Base-by-base conservation (phyloP, 495 filamentous ascomycete genomes). In the Astrocystis sublimbata region DNA sequence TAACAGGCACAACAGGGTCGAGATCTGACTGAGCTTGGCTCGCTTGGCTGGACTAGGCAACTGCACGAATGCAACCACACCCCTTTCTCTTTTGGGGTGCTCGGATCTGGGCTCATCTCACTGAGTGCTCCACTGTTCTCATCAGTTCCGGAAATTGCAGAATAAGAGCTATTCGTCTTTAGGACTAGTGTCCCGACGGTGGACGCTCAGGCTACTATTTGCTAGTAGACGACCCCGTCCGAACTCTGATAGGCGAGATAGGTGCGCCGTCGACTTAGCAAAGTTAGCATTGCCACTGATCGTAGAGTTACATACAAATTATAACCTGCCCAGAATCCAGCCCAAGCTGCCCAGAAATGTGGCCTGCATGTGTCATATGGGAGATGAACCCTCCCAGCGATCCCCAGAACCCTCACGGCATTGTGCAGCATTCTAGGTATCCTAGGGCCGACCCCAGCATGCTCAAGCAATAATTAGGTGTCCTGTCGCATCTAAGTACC, bases 31-130 rank as follows among this genome's bases (percentile, higher is more conserved):
- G 12, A n/a, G 30, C 15, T 23, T 2, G 35, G 51, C 47, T 33
- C 23, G 50, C 9, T 6, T 19, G n/a, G 13, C 8, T 26, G 26
- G 21, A 43, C 36, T 17, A 43, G 50, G 31, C 31, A 52, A 28
- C 49, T n/a, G 12, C n/a, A 35, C 28, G 8, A 3, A 35, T 35
- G 4, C 9, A 21, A 13, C 35, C 35, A 13, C 49, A 4, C 49
- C 49, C 30, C 30, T 52, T 35, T 52, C 49, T 35, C 49, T 10
- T 52, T 52, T 30, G 49, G 46, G 30, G 49, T 52, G 19, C 30
- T 33, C 49, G 49, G 49, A 52, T 52, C 49, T 33, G n/a, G 46
- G 47, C 47, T 33, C 47, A 51, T 51, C 47, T 51, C 26, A 50
- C 26, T 49, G 47, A 51, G n/a, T 35, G 17, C 28, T 3, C 45